Conservation (phyloP, 768 basidiomycete genomes). For the Leccinellum albellum region DNA sequence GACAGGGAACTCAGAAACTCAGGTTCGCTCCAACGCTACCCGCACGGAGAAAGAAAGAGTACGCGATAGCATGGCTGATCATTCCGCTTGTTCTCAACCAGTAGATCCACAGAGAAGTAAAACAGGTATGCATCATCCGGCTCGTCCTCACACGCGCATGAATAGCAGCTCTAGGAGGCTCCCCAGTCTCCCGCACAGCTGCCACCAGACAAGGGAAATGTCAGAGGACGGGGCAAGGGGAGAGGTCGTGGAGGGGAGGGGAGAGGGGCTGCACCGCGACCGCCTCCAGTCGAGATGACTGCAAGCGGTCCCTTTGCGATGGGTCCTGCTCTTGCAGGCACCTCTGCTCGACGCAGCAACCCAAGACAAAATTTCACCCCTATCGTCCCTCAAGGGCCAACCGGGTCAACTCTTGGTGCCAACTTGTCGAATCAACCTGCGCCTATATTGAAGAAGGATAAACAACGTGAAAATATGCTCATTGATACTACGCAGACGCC, state of each 20-base stretch:
- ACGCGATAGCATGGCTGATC: conserved; percentile 32
- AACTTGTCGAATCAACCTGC: conserved; percentile 48
- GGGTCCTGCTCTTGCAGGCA: conserved; percentile 71
- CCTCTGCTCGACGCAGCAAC: conserved; percentile 44
- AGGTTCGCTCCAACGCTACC: conserved; percentile 80
- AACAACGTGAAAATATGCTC: conserved; percentile 28
- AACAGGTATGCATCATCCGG: conserved; percentile 45
- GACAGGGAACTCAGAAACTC: conserved; percentile 71
- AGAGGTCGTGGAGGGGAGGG: conserved; percentile 53
- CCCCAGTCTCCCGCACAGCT: conserved; percentile 29
- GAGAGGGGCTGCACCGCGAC: conserved; percentile 42
- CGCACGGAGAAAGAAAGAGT: conserved; percentile 77
- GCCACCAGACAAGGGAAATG: conserved; percentile 40
- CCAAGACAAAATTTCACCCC: conserved; percentile 59
- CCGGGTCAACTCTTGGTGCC: conserved; percentile 41
- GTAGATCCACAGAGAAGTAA: conserved; percentile 50
- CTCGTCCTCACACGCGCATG: not conserved
- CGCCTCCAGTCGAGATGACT: conserved; percentile 65
- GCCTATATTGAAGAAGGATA: conserved; percentile 47
- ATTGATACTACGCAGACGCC: conserved; percentile 22
- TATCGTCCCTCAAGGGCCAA: conserved; percentile 39
- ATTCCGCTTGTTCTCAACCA: conserved; percentile 6
- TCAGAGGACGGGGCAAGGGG: conserved; percentile 45
- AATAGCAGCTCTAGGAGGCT: conserved; percentile 43
- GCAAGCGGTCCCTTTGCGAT: conserved; percentile 87